Evolutionary conservation across 371 early-diverging fungal genomes (phyloP).

Genomic region (Mortierella sp.): DNA sequence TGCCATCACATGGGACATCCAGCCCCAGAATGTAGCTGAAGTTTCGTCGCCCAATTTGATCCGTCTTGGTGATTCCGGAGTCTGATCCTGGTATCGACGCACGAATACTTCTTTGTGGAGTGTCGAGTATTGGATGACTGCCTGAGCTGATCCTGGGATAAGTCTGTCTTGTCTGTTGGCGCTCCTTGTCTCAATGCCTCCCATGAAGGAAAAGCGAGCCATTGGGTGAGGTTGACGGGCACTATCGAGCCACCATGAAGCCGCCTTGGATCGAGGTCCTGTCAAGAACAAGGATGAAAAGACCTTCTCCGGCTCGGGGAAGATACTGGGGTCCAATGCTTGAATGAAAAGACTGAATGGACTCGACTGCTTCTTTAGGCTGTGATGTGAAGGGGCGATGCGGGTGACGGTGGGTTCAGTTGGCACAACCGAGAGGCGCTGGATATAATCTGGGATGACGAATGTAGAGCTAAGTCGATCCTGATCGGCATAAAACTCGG

Average conservation of each 20-base stretch:
- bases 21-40: slow-evolving; percentile 64
- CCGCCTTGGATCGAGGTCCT: slow-evolving; percentile 46
- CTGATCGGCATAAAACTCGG: slow-evolving; percentile 57
- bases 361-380: not conserved
- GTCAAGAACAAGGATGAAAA: slow-evolving; percentile 56
- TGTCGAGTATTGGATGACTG: slow-evolving; percentile 48
- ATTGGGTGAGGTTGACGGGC: slow-evolving; percentile 60
- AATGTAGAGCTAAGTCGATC: not conserved
- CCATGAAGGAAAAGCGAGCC: slow-evolving; percentile 58
- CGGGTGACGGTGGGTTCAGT: slow-evolving; percentile 9
- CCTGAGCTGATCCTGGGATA: slow-evolving; percentile 67
- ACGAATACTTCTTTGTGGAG: slow-evolving; percentile 38
- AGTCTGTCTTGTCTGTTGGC: not conserved
- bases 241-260: slow-evolving; percentile 62
- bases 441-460: slow-evolving; percentile 40
- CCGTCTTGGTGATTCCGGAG: slow-evolving; percentile 10
- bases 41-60: slow-evolving; percentile 20
- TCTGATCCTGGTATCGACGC: slow-evolving; percentile 21
- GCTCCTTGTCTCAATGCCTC: slow-evolving; percentile 39
- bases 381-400: not conserved
- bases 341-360: slow-evolving; percentile 50
- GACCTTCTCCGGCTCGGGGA: slow-evolving; percentile 49
- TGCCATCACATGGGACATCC: slow-evolving; percentile 54
- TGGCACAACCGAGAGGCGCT: slow-evolving; percentile 34
- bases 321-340: slow-evolving; percentile 43